phyloP scores from a whole-genome alignment of 1,284 basidiomycete species.

The Blastosporella zonata region DNA sequence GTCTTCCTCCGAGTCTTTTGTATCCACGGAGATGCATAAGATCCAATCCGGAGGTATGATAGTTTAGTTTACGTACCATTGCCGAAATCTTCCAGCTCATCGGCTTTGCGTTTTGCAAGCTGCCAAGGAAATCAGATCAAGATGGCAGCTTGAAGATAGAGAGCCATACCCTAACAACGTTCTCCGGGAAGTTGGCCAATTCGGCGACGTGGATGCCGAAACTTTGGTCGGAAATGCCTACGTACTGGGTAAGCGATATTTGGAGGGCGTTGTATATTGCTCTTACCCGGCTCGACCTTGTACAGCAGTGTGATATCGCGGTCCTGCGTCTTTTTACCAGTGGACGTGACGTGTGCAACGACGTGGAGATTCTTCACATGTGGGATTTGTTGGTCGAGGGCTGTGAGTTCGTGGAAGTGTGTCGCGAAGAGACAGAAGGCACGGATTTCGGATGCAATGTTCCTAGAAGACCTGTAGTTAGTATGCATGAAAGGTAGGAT shows the following conservation, averaged over 20 bases:
- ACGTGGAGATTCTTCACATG: conserved; percentile 97
- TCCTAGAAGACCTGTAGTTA: conserved; percentile 43
- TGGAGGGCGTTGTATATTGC: background rate
- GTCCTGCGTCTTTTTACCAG: conserved; percentile 60
- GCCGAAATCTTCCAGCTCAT: conserved; percentile 94
- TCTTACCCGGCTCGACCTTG: conserved; percentile 87
- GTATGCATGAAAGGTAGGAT: background rate
- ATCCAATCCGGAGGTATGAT: background rate
- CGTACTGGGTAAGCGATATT: background rate
- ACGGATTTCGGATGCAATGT: conserved; percentile 89
- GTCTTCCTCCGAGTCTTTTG: conserved; percentile 37
- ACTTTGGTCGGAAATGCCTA: conserved; percentile 90
- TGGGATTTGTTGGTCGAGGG: conserved; percentile 79
- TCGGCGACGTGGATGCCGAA: conserved; percentile 99
- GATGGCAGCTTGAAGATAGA: background rate
- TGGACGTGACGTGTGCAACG: conserved; percentile 83
- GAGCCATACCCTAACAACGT: conserved; percentile 75
- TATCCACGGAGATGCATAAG: conserved; percentile 20
- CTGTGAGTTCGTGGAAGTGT: conserved; percentile 97
- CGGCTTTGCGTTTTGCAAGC: conserved; percentile 93
- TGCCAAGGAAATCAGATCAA: conserved; percentile 29
- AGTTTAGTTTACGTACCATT: conserved; percentile 35
- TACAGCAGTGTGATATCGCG: conserved; percentile 92
- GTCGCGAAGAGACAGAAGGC: conserved; percentile 97
- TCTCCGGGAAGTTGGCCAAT: conserved; percentile 94